A percentile compares a stretch with the other conserved stretches of the same genome.
These are phyloP conservation scores for Xylariaceae sp. DNA, from an alignment of 2,329 filamentous ascomycete species.

Conservation along the genomic window DNA sequence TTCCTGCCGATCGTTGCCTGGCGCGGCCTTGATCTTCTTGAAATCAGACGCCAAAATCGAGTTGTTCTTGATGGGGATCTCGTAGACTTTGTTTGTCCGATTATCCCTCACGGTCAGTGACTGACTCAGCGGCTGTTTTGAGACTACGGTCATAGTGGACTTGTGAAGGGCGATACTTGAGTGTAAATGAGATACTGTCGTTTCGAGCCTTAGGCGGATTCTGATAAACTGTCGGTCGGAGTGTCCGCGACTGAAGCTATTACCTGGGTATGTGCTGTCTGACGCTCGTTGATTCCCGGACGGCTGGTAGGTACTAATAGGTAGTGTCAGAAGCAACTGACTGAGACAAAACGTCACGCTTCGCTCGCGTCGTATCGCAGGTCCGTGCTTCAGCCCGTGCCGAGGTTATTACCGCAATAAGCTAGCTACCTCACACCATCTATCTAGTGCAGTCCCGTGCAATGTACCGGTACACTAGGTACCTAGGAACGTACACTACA, in stretches of 20 bases:
- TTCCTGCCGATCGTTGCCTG: constrained; percentile 37
- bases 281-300: constrained; percentile 1
- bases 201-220: neutral
- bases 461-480: too few relatives aligned
- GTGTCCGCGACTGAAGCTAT: neutral
- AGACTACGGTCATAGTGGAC: constrained; percentile 31
- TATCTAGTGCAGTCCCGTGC: too few relatives aligned
- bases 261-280: neutral
- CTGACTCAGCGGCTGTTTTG: constrained; percentile 28
- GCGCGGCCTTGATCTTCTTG: constrained; percentile 45
- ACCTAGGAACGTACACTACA: too few relatives aligned
- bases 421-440: too few relatives aligned
- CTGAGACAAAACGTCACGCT: constrained; percentile 1
- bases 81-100: constrained; percentile 45
- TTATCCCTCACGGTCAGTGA: constrained; percentile 46
- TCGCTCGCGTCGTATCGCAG: too few relatives aligned
- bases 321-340: constrained; percentile 10
- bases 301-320: too few relatives aligned
- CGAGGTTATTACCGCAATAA: too few relatives aligned
- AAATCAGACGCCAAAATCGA: constrained; percentile 48
- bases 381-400: too few relatives aligned
- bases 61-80: constrained; percentile 48
- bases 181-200: neutral
- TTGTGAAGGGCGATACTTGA: neutral
- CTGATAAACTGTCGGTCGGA: neutral